phyloP scores from a whole-genome alignment of 805 yeast genomes.

The Isabelozyma pseudorhagii region DNA sequence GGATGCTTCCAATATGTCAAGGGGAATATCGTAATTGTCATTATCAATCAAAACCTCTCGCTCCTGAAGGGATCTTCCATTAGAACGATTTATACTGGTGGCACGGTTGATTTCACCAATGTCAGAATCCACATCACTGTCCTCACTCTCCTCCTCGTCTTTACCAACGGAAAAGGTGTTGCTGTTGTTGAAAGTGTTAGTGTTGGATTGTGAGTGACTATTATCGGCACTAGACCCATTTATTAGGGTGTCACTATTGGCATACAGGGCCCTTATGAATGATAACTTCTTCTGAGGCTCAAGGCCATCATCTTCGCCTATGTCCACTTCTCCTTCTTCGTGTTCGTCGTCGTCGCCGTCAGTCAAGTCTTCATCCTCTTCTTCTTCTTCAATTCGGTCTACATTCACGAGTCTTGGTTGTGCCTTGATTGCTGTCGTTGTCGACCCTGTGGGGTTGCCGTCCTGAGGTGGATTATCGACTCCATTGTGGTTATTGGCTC shows the following conservation, averaged over 20 bases:
- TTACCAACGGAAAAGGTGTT: slow-evolving; percentile 6
- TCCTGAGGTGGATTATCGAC: slow-evolving; percentile 11
- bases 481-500: slow-evolving; percentile 14
- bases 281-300: slow-evolving; percentile 1
- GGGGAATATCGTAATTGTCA: neutral
- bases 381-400: slow-evolving; percentile 43
- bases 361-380: slow-evolving; percentile 28
- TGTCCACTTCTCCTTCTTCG: slow-evolving; percentile 17
- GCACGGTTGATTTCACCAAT: slow-evolving; percentile 44
- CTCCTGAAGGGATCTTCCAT: slow-evolving; percentile 2
- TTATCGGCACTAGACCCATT: neutral
- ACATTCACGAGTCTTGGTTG: slow-evolving; percentile 68
- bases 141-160: slow-evolving; percentile 18
- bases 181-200: neutral
- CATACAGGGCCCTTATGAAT: neutral
- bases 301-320: slow-evolving; percentile 16
- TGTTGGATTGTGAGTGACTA: neutral
- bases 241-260: neutral
- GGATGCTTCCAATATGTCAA: neutral
- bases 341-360: slow-evolving; percentile 14
- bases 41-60: slow-evolving; percentile 12
- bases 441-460: slow-evolving; percentile 16
- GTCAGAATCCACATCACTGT: slow-evolving; percentile 45
- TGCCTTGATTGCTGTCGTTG: slow-evolving; percentile 75
- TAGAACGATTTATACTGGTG: slow-evolving; percentile 25